Evolutionary conservation across 2,329 filamentous ascomycete species (phyloP).

Genomic region (Calonectria fujianensis): DNA sequence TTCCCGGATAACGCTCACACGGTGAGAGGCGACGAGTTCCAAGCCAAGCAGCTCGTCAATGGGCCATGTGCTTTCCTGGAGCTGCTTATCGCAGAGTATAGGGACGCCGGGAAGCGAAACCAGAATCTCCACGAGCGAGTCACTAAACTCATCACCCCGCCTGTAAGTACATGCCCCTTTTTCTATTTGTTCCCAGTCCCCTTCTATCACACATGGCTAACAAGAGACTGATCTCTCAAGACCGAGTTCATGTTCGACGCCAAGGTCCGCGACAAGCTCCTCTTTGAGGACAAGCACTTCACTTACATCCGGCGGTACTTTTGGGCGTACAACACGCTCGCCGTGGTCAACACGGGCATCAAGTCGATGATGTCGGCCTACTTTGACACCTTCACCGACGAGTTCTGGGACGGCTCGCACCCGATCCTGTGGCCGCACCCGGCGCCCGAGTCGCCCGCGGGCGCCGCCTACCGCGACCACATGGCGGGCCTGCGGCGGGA

Average conservation of each 20-base stretch:
- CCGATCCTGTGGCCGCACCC: constrained; percentile 74
- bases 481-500: constrained; percentile 68
- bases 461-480: constrained; percentile 68
- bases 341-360: constrained; percentile 76
- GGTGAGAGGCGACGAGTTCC: constrained; percentile 73
- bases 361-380: constrained; percentile 75
- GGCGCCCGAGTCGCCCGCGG: constrained; percentile 65
- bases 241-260: constrained; percentile 76
- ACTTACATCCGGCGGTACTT: constrained; percentile 78
- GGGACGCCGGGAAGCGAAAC: constrained; percentile 76
- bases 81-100: constrained; percentile 75
- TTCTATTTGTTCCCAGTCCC: constrained; percentile 26
- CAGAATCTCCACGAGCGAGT: constrained; percentile 74
- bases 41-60: constrained; percentile 73
- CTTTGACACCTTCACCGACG: constrained; percentile 73
- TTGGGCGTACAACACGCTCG: constrained; percentile 77
- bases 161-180: constrained; percentile 58
- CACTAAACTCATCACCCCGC: constrained; percentile 75
- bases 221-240: constrained; percentile 46
- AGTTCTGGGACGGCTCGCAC: constrained; percentile 75
- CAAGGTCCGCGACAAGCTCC: constrained; percentile 72
- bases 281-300: constrained; percentile 77
- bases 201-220: constrained; percentile 33
- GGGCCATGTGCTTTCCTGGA: constrained; percentile 78
- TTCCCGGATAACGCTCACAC: constrained; percentile 76